Percentiles rank a stretch among this genome's conserved stretches.
These are phyloP conservation scores for Boletus edulis DNA, from an alignment of 768 basidiomycete genomes.

Conservation along the genomic window DNA sequence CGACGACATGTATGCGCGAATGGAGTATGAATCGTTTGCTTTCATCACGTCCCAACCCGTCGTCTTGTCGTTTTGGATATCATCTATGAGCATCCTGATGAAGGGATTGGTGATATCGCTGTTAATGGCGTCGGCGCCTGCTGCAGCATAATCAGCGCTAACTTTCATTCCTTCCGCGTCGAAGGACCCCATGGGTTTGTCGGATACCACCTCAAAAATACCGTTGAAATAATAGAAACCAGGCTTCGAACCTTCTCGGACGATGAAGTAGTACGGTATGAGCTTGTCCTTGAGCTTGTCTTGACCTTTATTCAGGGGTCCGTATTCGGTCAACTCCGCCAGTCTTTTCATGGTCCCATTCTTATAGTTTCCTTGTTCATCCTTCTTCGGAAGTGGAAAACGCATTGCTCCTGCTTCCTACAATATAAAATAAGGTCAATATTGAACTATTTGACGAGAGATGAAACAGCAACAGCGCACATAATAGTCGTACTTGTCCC, in stretches of 20 bases:
- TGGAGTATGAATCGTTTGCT: slow-evolving; percentile 30
- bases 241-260: slow-evolving; percentile 1
- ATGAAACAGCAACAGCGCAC: slow-evolving; percentile 22
- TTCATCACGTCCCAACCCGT: slow-evolving; percentile 28
- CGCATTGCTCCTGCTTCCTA: slow-evolving; percentile 44
- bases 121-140: slow-evolving; percentile 18
- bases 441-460: neutral
- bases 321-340: slow-evolving; percentile 30
- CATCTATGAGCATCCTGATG: slow-evolving; percentile 12
- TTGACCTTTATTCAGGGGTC: neutral
- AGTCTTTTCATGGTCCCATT: slow-evolving; percentile 29
- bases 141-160: slow-evolving; percentile 5
- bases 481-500: slow-evolving; percentile 35
- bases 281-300: slow-evolving; percentile 18
- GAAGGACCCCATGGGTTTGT: slow-evolving; percentile 1
- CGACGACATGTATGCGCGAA: slow-evolving; percentile 23
- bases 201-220: slow-evolving; percentile 4
- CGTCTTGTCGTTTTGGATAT: slow-evolving; percentile 12
- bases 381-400: slow-evolving; percentile 27
- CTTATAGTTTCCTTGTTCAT: slow-evolving; percentile 10
- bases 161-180: slow-evolving; percentile 7
- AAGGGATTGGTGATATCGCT: slow-evolving; percentile 22
- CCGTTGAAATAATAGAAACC: slow-evolving; percentile 11
- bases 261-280: slow-evolving; percentile 15
- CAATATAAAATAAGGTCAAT: neutral